Base-by-base conservation (phyloP, 495 filamentous ascomycete genomes). In the Neurospora sp. region DNA sequence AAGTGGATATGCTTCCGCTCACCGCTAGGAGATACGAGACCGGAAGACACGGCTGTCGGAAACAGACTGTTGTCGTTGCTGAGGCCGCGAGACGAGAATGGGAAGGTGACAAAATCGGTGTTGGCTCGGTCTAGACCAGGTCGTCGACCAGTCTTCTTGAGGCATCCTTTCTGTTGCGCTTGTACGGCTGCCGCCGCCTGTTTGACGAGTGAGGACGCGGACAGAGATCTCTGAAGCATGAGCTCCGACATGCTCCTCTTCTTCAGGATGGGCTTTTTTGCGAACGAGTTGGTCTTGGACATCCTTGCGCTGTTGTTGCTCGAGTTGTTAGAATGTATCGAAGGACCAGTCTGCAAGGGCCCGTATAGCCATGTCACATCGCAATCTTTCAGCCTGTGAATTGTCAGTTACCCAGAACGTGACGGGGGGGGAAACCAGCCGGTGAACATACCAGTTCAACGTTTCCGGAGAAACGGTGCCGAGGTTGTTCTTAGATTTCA, bases 311-410 rank as follows among this genome's bases (percentile, higher is more conserved):
- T 86, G 74, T 77, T 83, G n/a, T 80, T 78, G 27, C 80, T 78
- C 84, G 87, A 75, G 88, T 91, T 46, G 84, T 88, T 71, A 83
- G 87, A 42, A 78, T 84, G 75, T 39, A 84, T 83, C 9, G 79
- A 86, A 46, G 79, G 84, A 66, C 86, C 90, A 3, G 91, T 91
- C 78, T 96, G 95, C 40, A 99, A 83, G 38, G 96, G 96, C 0
- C 96, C 96, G 78, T 99, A 99, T 3, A 99, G 86, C 96, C 96
- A 99, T 70, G 96, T 98, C 35, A 98, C 94, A 80, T 99, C 96
- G 79, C 92, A 94, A 76, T 99, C 96, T 79, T 99, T 99, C 46
- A 98, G 83, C 95, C 95, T 98, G 79, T 10, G 38, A 31, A 54
- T 39, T 20, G 74, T 74, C 70, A 80, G 78, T 20, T 20, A 44